Base-by-base conservation (phyloP, 345 rosid genomes). In the Boechera divaricarpa region DNA sequence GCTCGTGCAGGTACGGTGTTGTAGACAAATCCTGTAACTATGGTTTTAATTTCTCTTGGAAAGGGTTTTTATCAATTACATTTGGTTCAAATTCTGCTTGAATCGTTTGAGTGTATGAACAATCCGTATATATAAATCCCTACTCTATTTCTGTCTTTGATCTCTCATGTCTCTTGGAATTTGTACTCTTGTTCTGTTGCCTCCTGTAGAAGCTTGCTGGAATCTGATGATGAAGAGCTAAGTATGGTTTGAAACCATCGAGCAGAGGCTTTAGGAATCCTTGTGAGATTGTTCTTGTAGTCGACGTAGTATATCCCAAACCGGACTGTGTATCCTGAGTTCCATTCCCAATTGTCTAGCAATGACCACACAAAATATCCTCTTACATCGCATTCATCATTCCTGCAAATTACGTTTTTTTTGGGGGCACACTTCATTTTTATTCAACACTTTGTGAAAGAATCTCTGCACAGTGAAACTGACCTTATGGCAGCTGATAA, bases 291-390 rank as follows among this genome's bases (percentile, higher is more conserved):
- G 36, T 89, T 85, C 69, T 76, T 89, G 81, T 86, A 90, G 52
- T 94, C 97, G 39, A 92, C 90, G 74, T 80, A 86, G 79, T 94
- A 90, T 13, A 92, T 86, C 78, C 97, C 94, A 33, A 94, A 94
- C 54, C 97, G 81, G 12, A 94, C 97, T 0, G 97, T 92, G 72
- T 90, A 92, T 32, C 97, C 97, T 6, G 84, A 87, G 84, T 90
- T 94, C 98, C 98, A 92, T 71, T 94, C 98, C 97, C 92, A 92
- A 67, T 94, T 94, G 79, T 94, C 98, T 3, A 90, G 89, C 92
- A 91, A 80, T 15, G 97, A 92, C 98, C 97, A 92, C 13, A 83
- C 86, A 58, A 90, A 94, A 55, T 90, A 94, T 5, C 97, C 96
- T 2, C 85, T 86, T 6, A 91, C 79, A 29, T 91, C 77, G 21